These are phyloP conservation scores for Termitomyces sp. DNA, from an alignment of 768 basidiomycete species.

Conservation along the genomic window DNA sequence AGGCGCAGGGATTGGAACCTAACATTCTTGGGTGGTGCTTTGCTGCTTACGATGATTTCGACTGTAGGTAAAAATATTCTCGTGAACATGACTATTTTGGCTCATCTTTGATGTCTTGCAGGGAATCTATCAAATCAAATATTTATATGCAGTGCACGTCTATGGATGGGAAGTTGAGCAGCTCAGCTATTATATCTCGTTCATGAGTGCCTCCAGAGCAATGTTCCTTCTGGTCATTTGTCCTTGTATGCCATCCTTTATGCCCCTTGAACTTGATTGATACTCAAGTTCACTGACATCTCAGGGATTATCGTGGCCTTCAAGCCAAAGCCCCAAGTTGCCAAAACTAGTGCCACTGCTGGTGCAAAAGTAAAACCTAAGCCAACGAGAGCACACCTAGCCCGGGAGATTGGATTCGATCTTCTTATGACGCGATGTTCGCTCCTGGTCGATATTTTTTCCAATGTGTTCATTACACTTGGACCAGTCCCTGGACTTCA, in stretches of 20 bases:
- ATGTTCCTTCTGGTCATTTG: slow-evolving; percentile 51
- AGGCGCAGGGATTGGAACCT: slow-evolving; percentile 76
- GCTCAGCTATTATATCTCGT: slow-evolving; percentile 75
- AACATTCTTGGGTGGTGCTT: slow-evolving; percentile 59
- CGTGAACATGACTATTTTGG: not conserved
- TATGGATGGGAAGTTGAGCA: slow-evolving; percentile 72
- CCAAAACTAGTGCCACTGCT: not conserved
- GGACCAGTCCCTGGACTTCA: slow-evolving; percentile 44
- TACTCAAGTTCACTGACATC: not conserved
- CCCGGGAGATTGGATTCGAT: slow-evolving; percentile 70
- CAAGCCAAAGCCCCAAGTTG: slow-evolving; percentile 38
- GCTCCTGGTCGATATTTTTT: slow-evolving; percentile 61
- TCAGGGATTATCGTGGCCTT: slow-evolving; percentile 60
- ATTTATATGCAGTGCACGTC: slow-evolving; percentile 72
- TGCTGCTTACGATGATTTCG: slow-evolving; percentile 66
- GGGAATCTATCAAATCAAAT: slow-evolving; percentile 81
- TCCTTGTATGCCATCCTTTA: slow-evolving; percentile 28
- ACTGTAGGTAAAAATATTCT: slow-evolving; percentile 40
- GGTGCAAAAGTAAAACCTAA: slow-evolving; percentile 30
- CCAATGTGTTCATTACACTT: slow-evolving; percentile 56
- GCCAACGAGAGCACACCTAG: slow-evolving; percentile 50
- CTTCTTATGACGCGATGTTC: slow-evolving; percentile 57
- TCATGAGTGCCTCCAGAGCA: slow-evolving; percentile 59
- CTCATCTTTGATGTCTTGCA: slow-evolving; percentile 19
- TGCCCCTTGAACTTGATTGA: not conserved